Evolutionary conservation across 768 basidiomycete genomes (phyloP).

Genomic region (Leccinum obscurum): DNA sequence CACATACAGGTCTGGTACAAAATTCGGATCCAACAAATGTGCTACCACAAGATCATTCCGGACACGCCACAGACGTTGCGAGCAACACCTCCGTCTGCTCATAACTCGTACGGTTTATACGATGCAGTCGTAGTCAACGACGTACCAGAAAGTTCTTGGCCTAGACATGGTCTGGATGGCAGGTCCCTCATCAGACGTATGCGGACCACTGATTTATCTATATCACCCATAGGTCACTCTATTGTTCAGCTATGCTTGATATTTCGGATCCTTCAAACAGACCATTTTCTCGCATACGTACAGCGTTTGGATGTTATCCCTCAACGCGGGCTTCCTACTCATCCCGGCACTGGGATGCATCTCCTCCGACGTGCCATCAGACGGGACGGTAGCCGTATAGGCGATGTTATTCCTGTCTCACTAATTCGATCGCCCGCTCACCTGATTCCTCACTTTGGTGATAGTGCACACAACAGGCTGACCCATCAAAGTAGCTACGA

Average conservation of each 20-base stretch:
- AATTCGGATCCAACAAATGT: not conserved
- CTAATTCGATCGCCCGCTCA: not conserved
- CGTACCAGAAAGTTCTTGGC: not conserved
- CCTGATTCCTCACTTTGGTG: not conserved
- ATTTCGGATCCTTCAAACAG: not conserved
- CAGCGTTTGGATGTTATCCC: not conserved
- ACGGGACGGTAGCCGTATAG: not conserved
- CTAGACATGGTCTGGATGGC: not conserved
- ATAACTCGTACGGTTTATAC: not conserved
- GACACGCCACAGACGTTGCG: not conserved
- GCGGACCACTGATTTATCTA: not conserved
- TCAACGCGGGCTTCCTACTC: not conserved
- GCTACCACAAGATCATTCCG: not conserved
- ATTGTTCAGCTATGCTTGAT: not conserved
- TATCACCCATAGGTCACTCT: not conserved
- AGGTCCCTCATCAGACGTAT: not conserved
- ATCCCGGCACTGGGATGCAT: not conserved
- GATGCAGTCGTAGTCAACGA: not conserved
- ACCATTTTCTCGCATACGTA: not conserved
- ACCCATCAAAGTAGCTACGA: not conserved
- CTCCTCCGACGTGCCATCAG: not conserved
- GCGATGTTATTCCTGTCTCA: not conserved
- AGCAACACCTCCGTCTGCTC: not conserved
- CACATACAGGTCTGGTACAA: not conserved
- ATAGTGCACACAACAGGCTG: not conserved